A percentile compares a stretch with the other conserved stretches of the same genome.
Conservation (phyloP, 257 asterid genomes). For the Haberlea rhodopensis region DNA sequence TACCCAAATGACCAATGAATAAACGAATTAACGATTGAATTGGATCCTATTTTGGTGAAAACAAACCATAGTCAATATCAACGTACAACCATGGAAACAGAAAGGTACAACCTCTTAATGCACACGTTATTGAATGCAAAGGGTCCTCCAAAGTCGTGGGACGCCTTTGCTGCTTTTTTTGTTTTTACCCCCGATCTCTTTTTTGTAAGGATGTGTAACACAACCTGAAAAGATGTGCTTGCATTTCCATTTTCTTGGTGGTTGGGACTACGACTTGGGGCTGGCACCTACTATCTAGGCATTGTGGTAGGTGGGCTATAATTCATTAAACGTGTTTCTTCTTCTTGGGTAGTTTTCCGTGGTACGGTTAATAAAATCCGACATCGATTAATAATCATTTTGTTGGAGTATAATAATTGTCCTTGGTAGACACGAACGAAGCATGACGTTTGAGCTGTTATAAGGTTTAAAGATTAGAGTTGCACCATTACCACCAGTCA, state of each 20-base stretch:
- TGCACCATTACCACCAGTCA: too few species aligned
- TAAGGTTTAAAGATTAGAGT: too few species aligned
- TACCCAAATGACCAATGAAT: background rate
- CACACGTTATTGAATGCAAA: too few species aligned
- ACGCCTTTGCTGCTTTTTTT: slow-evolving; percentile 1
- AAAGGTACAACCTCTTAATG: too few species aligned
- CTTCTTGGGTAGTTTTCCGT: background rate
- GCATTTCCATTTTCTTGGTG: slow-evolving; percentile 17
- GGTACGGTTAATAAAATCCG: background rate
- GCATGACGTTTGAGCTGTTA: too few species aligned
- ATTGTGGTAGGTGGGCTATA: slow-evolving; percentile 1
- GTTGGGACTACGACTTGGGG: slow-evolving; percentile 30
- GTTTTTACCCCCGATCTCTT: background rate
- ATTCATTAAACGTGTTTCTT: slow-evolving; percentile 13
- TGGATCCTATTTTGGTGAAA: background rate
- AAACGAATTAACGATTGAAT: background rate
- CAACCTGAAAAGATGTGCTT: slow-evolving; percentile 10
- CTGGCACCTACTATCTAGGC: slow-evolving; percentile 24
- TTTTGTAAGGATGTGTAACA: background rate
- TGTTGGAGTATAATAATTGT: too few species aligned
- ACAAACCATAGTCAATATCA: background rate
- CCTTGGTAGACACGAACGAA: too few species aligned
- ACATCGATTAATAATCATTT: too few species aligned
- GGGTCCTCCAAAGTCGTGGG: slow-evolving; percentile 6
- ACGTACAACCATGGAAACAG: background rate